Base-by-base conservation (phyloP, 2,329 filamentous ascomycete species). In the Cordyceps tenuipes region DNA sequence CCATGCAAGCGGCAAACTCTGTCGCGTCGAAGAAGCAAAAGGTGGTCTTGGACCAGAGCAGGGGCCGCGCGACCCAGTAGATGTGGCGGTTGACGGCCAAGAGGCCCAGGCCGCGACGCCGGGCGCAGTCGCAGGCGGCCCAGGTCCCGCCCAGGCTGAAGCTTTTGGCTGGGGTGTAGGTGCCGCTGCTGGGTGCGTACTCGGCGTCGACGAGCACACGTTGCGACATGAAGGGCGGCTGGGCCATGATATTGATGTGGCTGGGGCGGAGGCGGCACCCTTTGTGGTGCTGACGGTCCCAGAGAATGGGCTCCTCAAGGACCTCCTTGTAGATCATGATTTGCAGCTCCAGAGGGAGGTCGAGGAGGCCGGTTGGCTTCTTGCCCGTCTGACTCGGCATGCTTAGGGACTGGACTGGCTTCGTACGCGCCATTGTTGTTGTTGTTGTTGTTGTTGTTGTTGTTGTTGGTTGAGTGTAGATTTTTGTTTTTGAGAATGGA, bases 351-450 rank as follows among this genome's bases (percentile, higher is more conserved):
- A 23, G 31, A 21, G 49, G 49, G 5, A 52, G 19, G 34, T 39
- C 17, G 9, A 52, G 13, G 34, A 52, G 49, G 8, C 15, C 19
- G 49, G 17, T 23, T n/a, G 31, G 34, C 49, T 52, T 13, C 49
- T 10, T 46, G 43, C n/a, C n/a, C n/a, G 43, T 9, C 76, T 1
- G 15, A 1, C 8, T n/a, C 6, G 13, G 15, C 34, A 36, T 36
- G 34, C 12, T 36, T 10, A 1, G 34, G 3, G 9, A 13, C 34
- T 36, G 9, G 34, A 36, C 8, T 15, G 3, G 39, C 15, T 12
- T 15, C 15, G 2, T 43, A 7, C 15, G 8, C 13, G 39, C 12
- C 39, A 36, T 36, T 10, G 34, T 2, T 36, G 3, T 10, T 10
- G 34, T 36, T 2, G 34, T 29, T 5, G 10, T 36, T 36, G 34